phyloP scores from a whole-genome alignment of 257 asterid species.

The Primulina huaijiensis region DNA sequence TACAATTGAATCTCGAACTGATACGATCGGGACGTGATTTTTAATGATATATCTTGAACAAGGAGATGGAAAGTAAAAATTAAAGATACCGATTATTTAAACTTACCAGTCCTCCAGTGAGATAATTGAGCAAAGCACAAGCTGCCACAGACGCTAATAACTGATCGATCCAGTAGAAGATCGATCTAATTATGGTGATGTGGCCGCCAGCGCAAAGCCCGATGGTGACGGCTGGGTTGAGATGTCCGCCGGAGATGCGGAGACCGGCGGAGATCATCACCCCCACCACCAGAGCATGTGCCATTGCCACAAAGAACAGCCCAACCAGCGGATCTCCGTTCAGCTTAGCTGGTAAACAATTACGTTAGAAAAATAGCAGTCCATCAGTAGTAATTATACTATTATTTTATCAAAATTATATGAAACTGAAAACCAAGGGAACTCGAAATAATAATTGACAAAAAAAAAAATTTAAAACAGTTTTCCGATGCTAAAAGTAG shows the following conservation, averaged over 20 bases:
- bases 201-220: conserved; percentile 82
- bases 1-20: too few species aligned
- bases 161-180: conserved; percentile 84
- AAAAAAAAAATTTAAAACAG: too few species aligned
- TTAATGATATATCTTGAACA: too few species aligned
- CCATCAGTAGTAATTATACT: too few species aligned
- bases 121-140: conserved; percentile 66
- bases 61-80: too few species aligned
- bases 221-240: conserved; percentile 90
- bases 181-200: conserved; percentile 69
- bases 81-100: too few species aligned
- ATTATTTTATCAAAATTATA: too few species aligned
- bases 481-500: too few species aligned
- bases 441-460: too few species aligned
- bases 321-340: conserved; percentile 62
- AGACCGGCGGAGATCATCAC: conserved; percentile 85
- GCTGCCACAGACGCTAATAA: conserved; percentile 91
- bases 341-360: conserved; percentile 46
- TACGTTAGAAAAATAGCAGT: not conserved
- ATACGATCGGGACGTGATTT: too few species aligned
- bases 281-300: conserved; percentile 84
- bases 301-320: conserved; percentile 86
- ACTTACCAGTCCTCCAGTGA: conserved; percentile 79
- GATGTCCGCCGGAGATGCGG: conserved; percentile 88
- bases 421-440: too few species aligned